These are phyloP conservation scores for Casuarina glauca DNA, from an alignment of 306 rosid genomes.

Conservation along the genomic window DNA sequence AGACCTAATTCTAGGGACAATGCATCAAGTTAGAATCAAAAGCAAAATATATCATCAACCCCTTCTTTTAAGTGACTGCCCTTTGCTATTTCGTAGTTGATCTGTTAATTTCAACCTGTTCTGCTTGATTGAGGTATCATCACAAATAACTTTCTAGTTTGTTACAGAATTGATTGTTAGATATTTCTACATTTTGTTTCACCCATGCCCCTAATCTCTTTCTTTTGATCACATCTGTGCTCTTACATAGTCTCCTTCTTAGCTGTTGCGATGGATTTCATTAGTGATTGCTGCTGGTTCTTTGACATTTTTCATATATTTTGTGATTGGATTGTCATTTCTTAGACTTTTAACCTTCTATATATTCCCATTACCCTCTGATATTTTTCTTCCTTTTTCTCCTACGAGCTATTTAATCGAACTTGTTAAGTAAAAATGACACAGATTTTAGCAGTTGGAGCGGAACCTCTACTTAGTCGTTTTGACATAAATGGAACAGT, in stretches of 20 bases:
- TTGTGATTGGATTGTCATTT: not conserved
- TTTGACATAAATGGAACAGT: conserved; percentile 73
- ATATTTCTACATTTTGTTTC: too few species aligned
- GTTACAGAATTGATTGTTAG: too few species aligned
- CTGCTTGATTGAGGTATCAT: too few species aligned
- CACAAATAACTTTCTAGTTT: too few species aligned
- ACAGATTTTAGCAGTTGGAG: conserved; percentile 85
- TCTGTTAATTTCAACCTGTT: not conserved
- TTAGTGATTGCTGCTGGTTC: not conserved
- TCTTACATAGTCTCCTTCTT: too few species aligned
- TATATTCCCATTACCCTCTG: not conserved
- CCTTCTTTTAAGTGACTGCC: not conserved
- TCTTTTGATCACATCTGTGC: too few species aligned
- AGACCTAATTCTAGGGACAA: too few species aligned
- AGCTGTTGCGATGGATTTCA: not conserved
- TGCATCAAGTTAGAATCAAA: too few species aligned
- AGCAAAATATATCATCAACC: too few species aligned
- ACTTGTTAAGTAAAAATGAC: conserved; percentile 1
- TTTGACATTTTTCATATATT: not conserved
- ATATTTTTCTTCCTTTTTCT: not conserved
- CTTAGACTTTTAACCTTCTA: not conserved
- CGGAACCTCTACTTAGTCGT: conserved; percentile 74
- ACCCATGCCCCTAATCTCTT: too few species aligned
- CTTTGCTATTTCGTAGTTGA: not conserved
- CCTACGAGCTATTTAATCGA: not conserved